Evolutionary conservation across 306 rosid species (phyloP).

Genomic region (Alnus glutinosa): DNA sequence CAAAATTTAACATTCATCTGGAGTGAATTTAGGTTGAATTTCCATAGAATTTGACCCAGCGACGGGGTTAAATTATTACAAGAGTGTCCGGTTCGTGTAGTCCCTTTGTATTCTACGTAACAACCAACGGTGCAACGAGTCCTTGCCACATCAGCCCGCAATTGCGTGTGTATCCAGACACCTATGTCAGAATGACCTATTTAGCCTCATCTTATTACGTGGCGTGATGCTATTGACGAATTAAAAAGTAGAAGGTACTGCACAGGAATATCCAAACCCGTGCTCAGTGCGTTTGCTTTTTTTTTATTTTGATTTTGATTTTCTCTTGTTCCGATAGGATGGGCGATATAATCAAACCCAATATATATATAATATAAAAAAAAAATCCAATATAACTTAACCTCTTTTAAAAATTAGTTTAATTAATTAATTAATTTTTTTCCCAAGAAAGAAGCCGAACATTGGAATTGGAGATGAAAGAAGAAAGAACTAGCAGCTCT

Average conservation of each 20-base stretch:
- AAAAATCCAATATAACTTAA: neutral
- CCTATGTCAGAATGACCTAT: slow-evolving; percentile 18
- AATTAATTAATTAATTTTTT: neutral
- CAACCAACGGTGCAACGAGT: neutral
- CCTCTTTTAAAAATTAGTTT: neutral
- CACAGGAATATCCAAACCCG: slow-evolving; percentile 29
- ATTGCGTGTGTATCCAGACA: neutral
- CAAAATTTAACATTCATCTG: slow-evolving; percentile 41
- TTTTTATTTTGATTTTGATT: neutral
- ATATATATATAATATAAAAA: neutral
- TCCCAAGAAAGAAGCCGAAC: slow-evolving; percentile 24
- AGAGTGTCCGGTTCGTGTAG: slow-evolving; percentile 17
- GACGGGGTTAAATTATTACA: slow-evolving; percentile 23
- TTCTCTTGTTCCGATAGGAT: slow-evolving; percentile 24
- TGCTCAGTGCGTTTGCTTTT: slow-evolving; percentile 44
- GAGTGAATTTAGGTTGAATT: slow-evolving; percentile 67
- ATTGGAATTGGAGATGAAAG: slow-evolving; percentile 54
- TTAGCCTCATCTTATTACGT: slow-evolving; percentile 29
- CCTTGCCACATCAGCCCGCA: neutral
- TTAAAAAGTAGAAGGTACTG: slow-evolving; percentile 15
- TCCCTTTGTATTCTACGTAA: neutral
- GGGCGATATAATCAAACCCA: slow-evolving; percentile 40
- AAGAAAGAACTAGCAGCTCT: slow-evolving; percentile 28
- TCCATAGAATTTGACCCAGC: slow-evolving; percentile 54
- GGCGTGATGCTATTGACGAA: slow-evolving; percentile 40